A percentile compares a stretch with the other conserved stretches of the same genome.
Conservation (phyloP, 345 rosid species). For the Citrus maxima region DNA sequence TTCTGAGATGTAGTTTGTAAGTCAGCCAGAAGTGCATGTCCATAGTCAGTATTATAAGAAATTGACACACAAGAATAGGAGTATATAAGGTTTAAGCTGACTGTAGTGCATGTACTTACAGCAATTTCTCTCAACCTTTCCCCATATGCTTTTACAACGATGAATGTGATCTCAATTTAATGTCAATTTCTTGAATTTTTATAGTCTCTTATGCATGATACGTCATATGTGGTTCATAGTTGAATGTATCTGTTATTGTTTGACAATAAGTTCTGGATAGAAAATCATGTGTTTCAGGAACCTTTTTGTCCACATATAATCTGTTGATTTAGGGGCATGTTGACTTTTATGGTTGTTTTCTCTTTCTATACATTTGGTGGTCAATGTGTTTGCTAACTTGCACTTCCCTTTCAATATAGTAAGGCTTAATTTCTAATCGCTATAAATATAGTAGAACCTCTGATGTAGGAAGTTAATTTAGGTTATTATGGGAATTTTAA, state of each 20-base stretch:
- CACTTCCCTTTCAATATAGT: not conserved
- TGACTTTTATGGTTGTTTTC: not conserved
- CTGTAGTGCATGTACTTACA: not conserved
- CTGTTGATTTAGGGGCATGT: slow-evolving; percentile 4
- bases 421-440: not conserved
- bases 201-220: not conserved
- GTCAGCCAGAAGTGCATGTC: not conserved
- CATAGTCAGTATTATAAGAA: not conserved
- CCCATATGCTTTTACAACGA: not conserved
- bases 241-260: not conserved
- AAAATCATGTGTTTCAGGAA: not conserved
- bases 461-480: no score
- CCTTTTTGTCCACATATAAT: not conserved
- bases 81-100: not conserved
- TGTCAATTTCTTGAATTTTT: not conserved
- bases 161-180: not conserved
- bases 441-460: not conserved
- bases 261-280: not conserved
- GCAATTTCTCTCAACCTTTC: not conserved
- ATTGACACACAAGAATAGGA: not conserved
- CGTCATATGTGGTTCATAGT: not conserved
- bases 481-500: no score
- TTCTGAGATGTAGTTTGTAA: not conserved
- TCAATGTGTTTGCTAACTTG: not conserved
- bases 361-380: not conserved